A percentile compares a stretch with the other conserved stretches of the same genome.
Evolutionary conservation across 2,329 filamentous ascomycete species (phyloP).

Genomic region (Fusarium equiseti): DNA sequence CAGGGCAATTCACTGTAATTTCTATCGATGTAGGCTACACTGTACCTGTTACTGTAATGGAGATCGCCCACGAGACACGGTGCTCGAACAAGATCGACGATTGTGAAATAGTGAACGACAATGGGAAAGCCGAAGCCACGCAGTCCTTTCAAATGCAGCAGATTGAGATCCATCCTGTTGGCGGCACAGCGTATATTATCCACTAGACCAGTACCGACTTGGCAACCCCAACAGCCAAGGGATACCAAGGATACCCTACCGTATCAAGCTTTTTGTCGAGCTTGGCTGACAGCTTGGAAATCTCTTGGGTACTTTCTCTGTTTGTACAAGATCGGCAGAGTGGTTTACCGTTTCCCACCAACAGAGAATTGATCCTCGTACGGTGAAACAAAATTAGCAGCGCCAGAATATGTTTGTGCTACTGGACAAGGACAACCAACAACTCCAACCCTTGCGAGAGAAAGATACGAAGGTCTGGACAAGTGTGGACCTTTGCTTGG

Average conservation of each 20-base stretch:
- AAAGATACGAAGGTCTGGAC: conserved; percentile 21
- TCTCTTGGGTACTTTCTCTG: conserved; percentile 10
- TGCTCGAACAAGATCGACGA: conserved; percentile 4
- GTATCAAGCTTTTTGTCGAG: conserved; percentile 21
- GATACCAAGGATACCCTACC: neutral
- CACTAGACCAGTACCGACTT: conserved; percentile 31
- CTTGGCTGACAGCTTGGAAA: conserved; percentile 31
- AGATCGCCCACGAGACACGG: conserved; percentile 25
- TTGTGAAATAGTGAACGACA: conserved; percentile 4
- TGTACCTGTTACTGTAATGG: conserved; percentile 33
- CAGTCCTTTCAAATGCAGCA: conserved; percentile 7
- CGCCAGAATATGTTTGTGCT: conserved; percentile 6
- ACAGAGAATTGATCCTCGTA: conserved; percentile 1
- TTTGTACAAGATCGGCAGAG: conserved; percentile 24
- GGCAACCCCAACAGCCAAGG: conserved; percentile 8
- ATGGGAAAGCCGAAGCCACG: conserved; percentile 3
- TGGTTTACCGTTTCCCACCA: neutral
- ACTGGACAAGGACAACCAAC: neutral
- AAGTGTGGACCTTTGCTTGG: conserved; percentile 24
- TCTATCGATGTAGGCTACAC: neutral
- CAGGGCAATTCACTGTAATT: neutral
- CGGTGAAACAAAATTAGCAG: conserved; percentile 34
- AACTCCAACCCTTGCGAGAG: conserved; percentile 31
- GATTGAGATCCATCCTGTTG: neutral
- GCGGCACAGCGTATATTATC: conserved; percentile 5